Evolutionary conservation across 2,329 filamentous ascomycete species (phyloP).

Genomic region (Orbilia oligospora): DNA sequence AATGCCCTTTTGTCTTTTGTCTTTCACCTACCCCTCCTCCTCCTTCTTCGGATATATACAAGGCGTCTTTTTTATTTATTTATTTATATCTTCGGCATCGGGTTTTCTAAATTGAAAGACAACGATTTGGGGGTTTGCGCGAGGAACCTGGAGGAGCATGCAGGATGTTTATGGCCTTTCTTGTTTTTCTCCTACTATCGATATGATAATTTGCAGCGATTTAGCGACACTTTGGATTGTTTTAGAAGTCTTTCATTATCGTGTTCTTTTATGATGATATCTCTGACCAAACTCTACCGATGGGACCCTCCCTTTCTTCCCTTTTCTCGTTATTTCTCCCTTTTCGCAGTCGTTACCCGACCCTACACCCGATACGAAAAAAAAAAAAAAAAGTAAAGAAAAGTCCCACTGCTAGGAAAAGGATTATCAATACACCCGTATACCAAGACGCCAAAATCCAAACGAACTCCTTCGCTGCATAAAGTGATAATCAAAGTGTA

Average conservation of each 20-base stretch:
- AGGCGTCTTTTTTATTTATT: constrained; percentile 26
- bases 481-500: constrained; percentile 22
- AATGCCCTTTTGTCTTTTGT: too few species aligned
- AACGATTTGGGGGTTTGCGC: not conserved
- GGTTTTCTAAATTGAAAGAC: not conserved
- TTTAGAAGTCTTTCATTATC: constrained; percentile 24
- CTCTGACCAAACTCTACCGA: constrained; percentile 3
- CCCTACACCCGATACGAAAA: too few species aligned
- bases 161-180: not conserved
- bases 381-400: not conserved
- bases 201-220: constrained; percentile 29
- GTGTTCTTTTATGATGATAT: not conserved
- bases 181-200: not conserved
- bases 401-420: not conserved
- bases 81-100: not conserved
- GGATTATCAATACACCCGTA: constrained; percentile 21
- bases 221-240: constrained; percentile 10
- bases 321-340: not conserved
- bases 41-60: constrained; percentile 11
- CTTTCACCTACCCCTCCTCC: too few species aligned
- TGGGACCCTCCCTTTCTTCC: not conserved
- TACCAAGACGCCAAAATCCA: constrained; percentile 22
- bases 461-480: constrained; percentile 29
- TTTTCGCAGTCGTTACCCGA: not conserved
- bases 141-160: not conserved